Base-by-base conservation (phyloP, 495 filamentous ascomycete genomes). In the Bombardia bombarda region DNA sequence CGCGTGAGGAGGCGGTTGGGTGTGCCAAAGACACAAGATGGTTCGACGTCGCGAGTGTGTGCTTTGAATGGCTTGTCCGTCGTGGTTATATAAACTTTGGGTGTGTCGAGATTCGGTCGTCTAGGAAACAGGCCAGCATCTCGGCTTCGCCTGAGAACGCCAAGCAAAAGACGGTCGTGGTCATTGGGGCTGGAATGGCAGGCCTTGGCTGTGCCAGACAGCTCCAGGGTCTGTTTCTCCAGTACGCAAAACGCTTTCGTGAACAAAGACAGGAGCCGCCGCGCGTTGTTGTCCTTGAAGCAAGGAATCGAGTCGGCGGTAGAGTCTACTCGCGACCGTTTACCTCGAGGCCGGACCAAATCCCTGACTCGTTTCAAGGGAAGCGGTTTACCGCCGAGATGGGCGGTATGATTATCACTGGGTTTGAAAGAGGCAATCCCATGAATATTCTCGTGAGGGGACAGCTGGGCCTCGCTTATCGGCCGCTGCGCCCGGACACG, bases 71-170 rank as follows among this genome's bases (percentile, higher is more conserved):
- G 89, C 77, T 99, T 14, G 70, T 87, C 24, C 79, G 92, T 32
- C 77, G 83, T 42, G 92, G 93, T 7, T 94, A 96, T 58, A 95
- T 99, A 67, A 99, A 99, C 63, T 95, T 88, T 63, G 92, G 92
- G 16, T 96, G 90, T 54, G 71, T 93, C 6, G 83, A 89, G 53
- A 25, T 65, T 6, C 52, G 51, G n/a, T 34, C 51, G 1, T 68
- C 52, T 57, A 67, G 51, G 7, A 57, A 57, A 33, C 39, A 48
- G 16, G 30, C 26, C 8, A 6, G 14, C n/a, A 6, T 14, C 16
- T 43, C 51, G 52, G 51, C 42, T 31, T 23, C 47, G 49, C 40
- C 58, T 50, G 39, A 32, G 30, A 43, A 40, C 24, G n/a, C 24
- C 44, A 83, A 76, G 52, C 60, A 68, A 40, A 80, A 72, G 51